Evolutionary conservation across 2,329 filamentous ascomycete genomes (phyloP), one percentile per base, ranked within the genome.

Genomic region (Tricladium varicosporioides): DNA sequence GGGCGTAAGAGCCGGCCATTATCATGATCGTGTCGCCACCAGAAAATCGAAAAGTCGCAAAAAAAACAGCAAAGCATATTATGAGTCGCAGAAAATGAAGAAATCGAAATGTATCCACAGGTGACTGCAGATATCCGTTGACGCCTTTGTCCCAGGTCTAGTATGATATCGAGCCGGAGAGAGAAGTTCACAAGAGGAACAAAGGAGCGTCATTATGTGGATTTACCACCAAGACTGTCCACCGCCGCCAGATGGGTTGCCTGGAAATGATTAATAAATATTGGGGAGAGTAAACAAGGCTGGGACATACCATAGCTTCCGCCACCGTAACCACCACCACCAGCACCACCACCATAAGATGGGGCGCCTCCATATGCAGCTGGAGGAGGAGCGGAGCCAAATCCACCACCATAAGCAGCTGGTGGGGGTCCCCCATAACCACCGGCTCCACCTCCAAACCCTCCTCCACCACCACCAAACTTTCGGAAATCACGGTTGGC

Each of bases 401-500:
- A 77, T 63, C 78, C 76, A 61, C 78, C 75, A 9, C 74, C 75
- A 63, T 75, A 77, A 57, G 74, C 72, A 53, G 72, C 63, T 42
- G 69, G 68, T 48, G 73, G 69, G 53, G 74, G 71, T 58, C 77
- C 77, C 50, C 73, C 74, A 63, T 71, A 78, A 63, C 78, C 77
- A 60, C 79, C 75, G 57, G 74, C 72, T 51, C 71, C 72, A 58
- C 76, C 74, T 55, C 74, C 75, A 53, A 76, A 75, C 57, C 74
- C 76, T 58, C 75, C 78, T 60, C 77, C 78, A 56, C 81, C 78
- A 50, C 81, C 86, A 56, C 84, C 86, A 60, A 83, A 84, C 75
- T 92, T 92, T 77, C 94, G 91, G 80, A 94, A 91, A 74, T 97
- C 94, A 72, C 92, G 92, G 75, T 87, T 96, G 68, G 87, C 79